These are phyloP conservation scores for Trichoderma asperellum DNA, from an alignment of 2,329 filamentous ascomycete species.

Conservation along the genomic window DNA sequence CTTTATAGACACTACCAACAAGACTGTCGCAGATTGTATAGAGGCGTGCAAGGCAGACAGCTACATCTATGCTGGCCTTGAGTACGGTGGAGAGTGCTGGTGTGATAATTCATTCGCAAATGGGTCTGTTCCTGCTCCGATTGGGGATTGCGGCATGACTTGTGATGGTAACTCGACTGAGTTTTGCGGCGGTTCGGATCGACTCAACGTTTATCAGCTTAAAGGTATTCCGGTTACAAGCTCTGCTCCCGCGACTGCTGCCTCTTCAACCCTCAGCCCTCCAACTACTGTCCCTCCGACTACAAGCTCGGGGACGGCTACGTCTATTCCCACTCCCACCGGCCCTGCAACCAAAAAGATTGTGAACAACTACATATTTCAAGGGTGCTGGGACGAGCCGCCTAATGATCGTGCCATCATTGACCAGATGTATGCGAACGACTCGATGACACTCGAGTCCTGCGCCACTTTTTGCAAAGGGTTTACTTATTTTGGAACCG, in stretches of 20 bases:
- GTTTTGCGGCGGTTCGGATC: slow-evolving; percentile 42
- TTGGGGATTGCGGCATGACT: slow-evolving; percentile 42
- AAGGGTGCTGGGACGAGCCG: slow-evolving; percentile 46
- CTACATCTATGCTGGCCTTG: slow-evolving; percentile 43
- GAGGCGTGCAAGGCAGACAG: slow-evolving; percentile 38
- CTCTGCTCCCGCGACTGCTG: slow-evolving; percentile 33
- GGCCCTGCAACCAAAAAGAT: slow-evolving; percentile 13
- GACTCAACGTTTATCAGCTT: slow-evolving; percentile 43
- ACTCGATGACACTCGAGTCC: slow-evolving; percentile 44
- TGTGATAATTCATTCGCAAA: slow-evolving; percentile 40
- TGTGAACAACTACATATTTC: slow-evolving; percentile 37
- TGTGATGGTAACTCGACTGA: slow-evolving; percentile 46
- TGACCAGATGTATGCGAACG: slow-evolving; percentile 37
- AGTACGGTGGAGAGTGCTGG: slow-evolving; percentile 49
- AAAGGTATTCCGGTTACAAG: slow-evolving; percentile 27
- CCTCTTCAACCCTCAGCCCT: slow-evolving; percentile 25
- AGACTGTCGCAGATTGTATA: slow-evolving; percentile 43
- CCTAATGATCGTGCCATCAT: slow-evolving; percentile 39
- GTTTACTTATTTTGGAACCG: slow-evolving; percentile 41
- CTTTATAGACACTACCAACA: slow-evolving; percentile 33
- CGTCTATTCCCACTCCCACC: slow-evolving; percentile 35
- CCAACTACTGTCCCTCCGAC: neutral
- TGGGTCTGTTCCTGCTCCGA: slow-evolving; percentile 39
- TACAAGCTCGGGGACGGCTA: slow-evolving; percentile 18
- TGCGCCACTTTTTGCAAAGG: slow-evolving; percentile 40